Evolutionary conservation across 164 flowering plant species (phyloP).

Genomic region (Paratinospora sagittata): DNA sequence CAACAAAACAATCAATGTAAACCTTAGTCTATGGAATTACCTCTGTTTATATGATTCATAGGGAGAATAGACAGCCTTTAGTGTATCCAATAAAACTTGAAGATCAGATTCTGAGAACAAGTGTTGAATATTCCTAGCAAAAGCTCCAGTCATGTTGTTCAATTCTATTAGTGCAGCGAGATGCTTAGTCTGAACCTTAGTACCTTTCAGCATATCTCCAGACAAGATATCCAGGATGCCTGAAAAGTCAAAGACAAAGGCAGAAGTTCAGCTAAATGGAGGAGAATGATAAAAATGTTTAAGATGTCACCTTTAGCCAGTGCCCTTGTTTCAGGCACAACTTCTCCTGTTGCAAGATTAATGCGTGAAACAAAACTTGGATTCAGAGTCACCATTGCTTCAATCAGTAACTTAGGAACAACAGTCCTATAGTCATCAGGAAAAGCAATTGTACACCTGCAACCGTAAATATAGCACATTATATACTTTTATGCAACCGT

Average conservation of each 20-base stretch:
- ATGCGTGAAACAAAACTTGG: conserved; percentile 78
- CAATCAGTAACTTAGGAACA: conserved; percentile 81
- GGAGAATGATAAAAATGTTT: conserved; percentile 1
- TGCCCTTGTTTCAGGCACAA: conserved; percentile 87
- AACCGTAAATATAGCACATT: not conserved
- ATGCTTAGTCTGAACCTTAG: conserved; percentile 81
- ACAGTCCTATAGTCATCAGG: conserved; percentile 82
- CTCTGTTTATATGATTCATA: conserved; percentile 82
- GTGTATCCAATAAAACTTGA: conserved; percentile 46
- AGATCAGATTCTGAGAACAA: conserved; percentile 81
- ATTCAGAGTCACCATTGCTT: conserved; percentile 57
- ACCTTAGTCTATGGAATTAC: conserved; percentile 28
- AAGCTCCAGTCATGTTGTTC: conserved; percentile 78
- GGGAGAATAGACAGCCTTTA: conserved; percentile 80
- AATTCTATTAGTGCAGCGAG: conserved; percentile 84
- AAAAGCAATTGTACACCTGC: conserved; percentile 93
- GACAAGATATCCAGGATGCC: conserved; percentile 85
- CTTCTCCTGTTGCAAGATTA: conserved; percentile 89
- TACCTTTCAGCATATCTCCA: conserved; percentile 84
- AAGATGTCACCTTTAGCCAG: conserved; percentile 64
- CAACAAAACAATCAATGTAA: conserved; percentile 3
- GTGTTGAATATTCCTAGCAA: conserved; percentile 91
- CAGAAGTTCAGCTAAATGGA: conserved; percentile 5
- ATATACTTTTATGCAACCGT: not conserved
- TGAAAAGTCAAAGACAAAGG: conserved; percentile 26